Evolutionary conservation across 1,284 basidiomycete genomes (phyloP).

Genomic region (Apiotrichum porosum): DNA sequence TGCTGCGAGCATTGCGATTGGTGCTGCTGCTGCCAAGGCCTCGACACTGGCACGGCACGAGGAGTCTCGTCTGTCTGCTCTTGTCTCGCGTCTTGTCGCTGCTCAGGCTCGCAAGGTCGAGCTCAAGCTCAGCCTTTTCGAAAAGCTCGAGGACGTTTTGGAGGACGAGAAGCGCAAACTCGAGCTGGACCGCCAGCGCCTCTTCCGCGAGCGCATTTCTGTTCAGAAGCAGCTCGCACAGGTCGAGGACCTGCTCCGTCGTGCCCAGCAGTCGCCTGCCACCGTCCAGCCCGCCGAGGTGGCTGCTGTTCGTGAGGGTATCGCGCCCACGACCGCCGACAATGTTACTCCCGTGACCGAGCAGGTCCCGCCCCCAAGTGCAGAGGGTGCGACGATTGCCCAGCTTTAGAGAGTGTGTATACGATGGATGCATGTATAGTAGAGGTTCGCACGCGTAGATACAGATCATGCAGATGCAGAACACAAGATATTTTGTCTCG

Average conservation of each 20-base stretch:
- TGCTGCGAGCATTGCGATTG: constrained; percentile 77
- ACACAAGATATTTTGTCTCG: too few relatives aligned
- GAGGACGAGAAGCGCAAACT: constrained; percentile 64
- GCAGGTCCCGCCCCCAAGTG: not conserved
- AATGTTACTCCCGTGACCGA: constrained; percentile 1
- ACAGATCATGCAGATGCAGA: too few relatives aligned
- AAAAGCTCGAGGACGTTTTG: constrained; percentile 79
- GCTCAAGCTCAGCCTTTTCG: constrained; percentile 86
- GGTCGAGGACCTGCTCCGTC: constrained; percentile 39
- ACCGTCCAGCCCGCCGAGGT: constrained; percentile 7
- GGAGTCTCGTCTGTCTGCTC: constrained; percentile 71
- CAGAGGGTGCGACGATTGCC: not conserved
- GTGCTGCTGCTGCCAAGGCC: constrained; percentile 84
- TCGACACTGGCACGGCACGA: constrained; percentile 76
- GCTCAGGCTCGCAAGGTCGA: constrained; percentile 90
- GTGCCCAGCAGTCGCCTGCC: constrained; percentile 23
- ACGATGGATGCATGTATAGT: constrained; percentile 4
- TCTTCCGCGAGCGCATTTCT: constrained; percentile 44
- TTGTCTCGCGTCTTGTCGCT: constrained; percentile 80
- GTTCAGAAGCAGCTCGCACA: constrained; percentile 36
- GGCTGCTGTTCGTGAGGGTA: not conserved
- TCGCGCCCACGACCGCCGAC: constrained; percentile 17
- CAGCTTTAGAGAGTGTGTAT: constrained; percentile 8
- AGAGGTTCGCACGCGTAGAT: too few relatives aligned
- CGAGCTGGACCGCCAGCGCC: constrained; percentile 42